phyloP scores from a whole-genome alignment of 1,139 yeast genomes.

The Entelexis paramagnoliae region DNA sequence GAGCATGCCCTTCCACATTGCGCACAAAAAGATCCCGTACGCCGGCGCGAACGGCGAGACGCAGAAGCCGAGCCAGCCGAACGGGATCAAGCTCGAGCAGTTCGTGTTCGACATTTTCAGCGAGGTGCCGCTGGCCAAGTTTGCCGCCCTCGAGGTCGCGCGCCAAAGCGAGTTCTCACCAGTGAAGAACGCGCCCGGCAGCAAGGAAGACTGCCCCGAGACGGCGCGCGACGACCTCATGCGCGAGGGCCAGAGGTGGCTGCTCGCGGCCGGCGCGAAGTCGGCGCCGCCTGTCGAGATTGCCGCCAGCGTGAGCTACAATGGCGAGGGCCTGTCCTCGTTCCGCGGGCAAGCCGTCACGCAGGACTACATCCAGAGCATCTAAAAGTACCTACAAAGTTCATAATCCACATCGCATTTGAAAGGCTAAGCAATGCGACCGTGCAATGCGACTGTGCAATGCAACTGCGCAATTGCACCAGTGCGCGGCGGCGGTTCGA shows the following conservation, averaged over 20 bases:
- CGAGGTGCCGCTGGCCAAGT: slow-evolving; percentile 55
- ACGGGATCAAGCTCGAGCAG: slow-evolving; percentile 92
- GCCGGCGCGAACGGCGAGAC: slow-evolving; percentile 43
- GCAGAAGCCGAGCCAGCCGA: slow-evolving; percentile 58
- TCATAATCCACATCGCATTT: no score
- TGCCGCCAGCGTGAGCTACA: slow-evolving; percentile 59
- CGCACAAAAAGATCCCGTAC: slow-evolving; percentile 74
- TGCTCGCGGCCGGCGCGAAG: slow-evolving; percentile 54
- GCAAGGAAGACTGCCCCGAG: slow-evolving; percentile 72
- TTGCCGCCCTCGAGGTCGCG: slow-evolving; percentile 88
- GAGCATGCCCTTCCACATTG: slow-evolving; percentile 79
- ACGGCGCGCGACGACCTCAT: slow-evolving; percentile 64
- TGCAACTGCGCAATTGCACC: no score
- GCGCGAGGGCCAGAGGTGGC: slow-evolving; percentile 68
- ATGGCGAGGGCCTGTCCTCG: slow-evolving; percentile 69
- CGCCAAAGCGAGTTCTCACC: slow-evolving; percentile 85
- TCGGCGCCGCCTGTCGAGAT: slow-evolving; percentile 59
- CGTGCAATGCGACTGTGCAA: no score
- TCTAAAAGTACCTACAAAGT: neutral
- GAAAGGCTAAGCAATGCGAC: no score
- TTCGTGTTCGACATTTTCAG: slow-evolving; percentile 96
- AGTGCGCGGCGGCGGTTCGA: no score
- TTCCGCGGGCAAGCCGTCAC: slow-evolving; percentile 30
- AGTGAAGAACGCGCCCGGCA: slow-evolving; percentile 79
- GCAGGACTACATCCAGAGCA: slow-evolving; percentile 8